These are phyloP conservation scores for Rhodamnia argentea DNA, from an alignment of 345 rosid genomes.

Conservation along the genomic window DNA sequence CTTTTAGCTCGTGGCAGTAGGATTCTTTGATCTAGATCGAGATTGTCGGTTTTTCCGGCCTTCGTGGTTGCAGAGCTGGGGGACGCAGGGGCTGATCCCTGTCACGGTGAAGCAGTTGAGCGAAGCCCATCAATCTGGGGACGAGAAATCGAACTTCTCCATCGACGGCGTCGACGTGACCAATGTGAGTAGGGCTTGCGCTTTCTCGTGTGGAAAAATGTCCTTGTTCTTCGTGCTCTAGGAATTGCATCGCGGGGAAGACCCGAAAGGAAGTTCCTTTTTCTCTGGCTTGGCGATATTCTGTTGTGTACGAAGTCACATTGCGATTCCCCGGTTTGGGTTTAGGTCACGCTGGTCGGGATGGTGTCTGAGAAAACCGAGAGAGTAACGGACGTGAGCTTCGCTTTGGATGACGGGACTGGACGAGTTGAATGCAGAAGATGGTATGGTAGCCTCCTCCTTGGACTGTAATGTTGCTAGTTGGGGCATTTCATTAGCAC, in stretches of 20 bases:
- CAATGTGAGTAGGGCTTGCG: constrained; percentile 23
- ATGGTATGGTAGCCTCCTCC: constrained; percentile 36
- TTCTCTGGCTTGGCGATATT: not conserved
- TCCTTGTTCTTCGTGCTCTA: not conserved
- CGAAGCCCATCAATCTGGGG: constrained; percentile 60
- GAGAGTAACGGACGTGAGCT: constrained; percentile 58
- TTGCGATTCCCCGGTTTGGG: not conserved
- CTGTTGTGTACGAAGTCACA: not conserved
- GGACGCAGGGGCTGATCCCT: constrained; percentile 56
- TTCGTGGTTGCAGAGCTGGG: constrained; percentile 38
- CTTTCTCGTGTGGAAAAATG: not conserved
- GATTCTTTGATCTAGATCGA: not conserved
- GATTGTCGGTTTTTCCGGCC: not conserved
- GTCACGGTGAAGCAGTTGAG: constrained; percentile 84
- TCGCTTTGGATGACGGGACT: constrained; percentile 79
- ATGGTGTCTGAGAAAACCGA: constrained; percentile 47
- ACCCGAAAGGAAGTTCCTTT: not conserved
- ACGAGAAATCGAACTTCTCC: constrained; percentile 59
- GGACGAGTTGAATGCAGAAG: constrained; percentile 68
- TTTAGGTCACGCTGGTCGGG: constrained; percentile 72
- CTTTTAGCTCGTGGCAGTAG: not conserved
- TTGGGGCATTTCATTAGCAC: not conserved
- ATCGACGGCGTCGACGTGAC: constrained; percentile 56
- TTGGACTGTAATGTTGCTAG: not conserved
- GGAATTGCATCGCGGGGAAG: not conserved